Conservation (phyloP, 129 eudicot genomes). For the Mikania micrantha region DNA sequence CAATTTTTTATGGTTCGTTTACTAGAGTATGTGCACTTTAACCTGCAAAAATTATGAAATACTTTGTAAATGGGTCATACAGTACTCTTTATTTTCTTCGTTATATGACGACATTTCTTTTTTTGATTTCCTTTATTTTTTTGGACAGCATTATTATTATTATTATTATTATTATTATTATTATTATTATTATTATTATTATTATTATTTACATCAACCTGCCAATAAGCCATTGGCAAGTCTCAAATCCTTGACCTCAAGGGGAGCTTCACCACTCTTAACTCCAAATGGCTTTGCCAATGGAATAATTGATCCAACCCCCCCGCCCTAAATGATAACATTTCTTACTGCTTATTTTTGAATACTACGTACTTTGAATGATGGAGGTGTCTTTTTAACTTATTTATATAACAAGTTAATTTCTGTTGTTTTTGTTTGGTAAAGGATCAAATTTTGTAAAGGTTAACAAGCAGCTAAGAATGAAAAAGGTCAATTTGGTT, state of each 20-base stretch:
- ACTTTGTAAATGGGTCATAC: neutral
- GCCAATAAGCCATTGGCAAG: too few species aligned
- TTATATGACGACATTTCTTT: neutral
- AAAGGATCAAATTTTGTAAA: neutral
- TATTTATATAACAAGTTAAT: neutral
- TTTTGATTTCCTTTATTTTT: too few species aligned
- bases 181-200: too few species aligned
- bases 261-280: too few species aligned
- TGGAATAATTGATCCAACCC: too few species aligned
- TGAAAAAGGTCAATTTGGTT: neutral
- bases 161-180: too few species aligned
- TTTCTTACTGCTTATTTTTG: neutral
- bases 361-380: neutral
- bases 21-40: neutral
- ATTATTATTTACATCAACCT: too few species aligned
- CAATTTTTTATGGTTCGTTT: neutral
- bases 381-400: neutral
- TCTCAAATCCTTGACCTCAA: too few species aligned
- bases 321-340: too few species aligned
- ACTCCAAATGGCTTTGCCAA: too few species aligned
- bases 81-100: neutral
- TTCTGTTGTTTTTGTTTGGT: neutral
- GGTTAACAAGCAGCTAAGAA: neutral
- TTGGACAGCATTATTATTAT: too few species aligned
- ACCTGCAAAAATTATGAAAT: neutral